A percentile compares a stretch with the other conserved stretches of the same genome.
phyloP scores from a whole-genome alignment of 73 alveolate species.

The Effrenium voratum region DNA sequence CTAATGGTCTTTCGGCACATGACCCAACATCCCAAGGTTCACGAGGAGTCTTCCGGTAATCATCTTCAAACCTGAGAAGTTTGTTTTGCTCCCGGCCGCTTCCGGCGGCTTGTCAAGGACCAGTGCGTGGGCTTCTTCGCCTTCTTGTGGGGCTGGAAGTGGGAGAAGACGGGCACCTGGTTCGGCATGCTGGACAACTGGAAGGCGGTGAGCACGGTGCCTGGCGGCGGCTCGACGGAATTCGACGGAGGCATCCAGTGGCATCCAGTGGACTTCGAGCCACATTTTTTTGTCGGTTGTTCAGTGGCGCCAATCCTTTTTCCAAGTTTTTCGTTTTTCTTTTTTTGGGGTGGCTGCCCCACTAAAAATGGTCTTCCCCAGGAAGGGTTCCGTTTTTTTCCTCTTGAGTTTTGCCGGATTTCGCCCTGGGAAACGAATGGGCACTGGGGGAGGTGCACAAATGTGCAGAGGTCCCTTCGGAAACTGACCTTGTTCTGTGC shows the following conservation, averaged over 20 bases:
- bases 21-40: background rate
- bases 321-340: too few relatives aligned
- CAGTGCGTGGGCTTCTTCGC: slow-evolving; percentile 52
- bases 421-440: too few relatives aligned
- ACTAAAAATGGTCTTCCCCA: too few relatives aligned
- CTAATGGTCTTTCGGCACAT: background rate
- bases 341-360: too few relatives aligned
- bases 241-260: background rate
- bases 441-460: too few relatives aligned
- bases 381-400: too few relatives aligned
- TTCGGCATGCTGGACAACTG: slow-evolving; percentile 64
- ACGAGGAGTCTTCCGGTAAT: background rate
- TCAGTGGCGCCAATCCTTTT: too few relatives aligned
- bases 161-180: slow-evolving; percentile 93
- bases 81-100: background rate
- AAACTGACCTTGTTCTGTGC: too few relatives aligned
- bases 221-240: background rate
- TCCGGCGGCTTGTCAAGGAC: background rate
- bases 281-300: background rate
- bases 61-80: background rate
- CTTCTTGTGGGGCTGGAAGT: slow-evolving; percentile 82
- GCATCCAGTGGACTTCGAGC: background rate
- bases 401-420: too few relatives aligned
- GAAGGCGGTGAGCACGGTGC: background rate
- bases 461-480: too few relatives aligned